These are phyloP conservation scores for Anthracocystis walkeri DNA, from an alignment of 1,284 basidiomycete species.

Conservation along the genomic window DNA sequence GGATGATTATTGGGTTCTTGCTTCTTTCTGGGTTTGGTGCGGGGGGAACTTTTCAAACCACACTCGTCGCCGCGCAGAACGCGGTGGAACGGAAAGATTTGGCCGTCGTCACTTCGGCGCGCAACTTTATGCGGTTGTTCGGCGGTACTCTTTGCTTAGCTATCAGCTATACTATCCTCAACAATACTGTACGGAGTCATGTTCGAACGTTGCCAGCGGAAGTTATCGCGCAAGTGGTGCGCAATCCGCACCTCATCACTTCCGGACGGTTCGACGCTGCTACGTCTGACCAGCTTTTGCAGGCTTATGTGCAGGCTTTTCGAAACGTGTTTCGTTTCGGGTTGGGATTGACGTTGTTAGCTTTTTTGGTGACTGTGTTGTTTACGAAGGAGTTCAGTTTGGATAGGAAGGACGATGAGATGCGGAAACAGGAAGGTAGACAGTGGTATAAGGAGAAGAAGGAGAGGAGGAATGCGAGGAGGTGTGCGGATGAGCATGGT, in stretches of 20 bases:
- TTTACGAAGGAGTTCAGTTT: slow-evolving; percentile 75
- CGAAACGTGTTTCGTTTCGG: slow-evolving; percentile 72
- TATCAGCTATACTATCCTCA: slow-evolving; percentile 73
- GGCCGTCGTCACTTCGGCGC: slow-evolving; percentile 78
- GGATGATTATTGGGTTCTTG: slow-evolving; percentile 77
- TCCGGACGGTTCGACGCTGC: slow-evolving; percentile 24
- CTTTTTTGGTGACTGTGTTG: slow-evolving; percentile 71
- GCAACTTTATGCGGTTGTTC: slow-evolving; percentile 78
- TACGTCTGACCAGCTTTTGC: slow-evolving; percentile 70
- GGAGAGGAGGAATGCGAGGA: slow-evolving; percentile 23
- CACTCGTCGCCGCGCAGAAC: slow-evolving; percentile 77
- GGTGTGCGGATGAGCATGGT: slow-evolving; percentile 8
- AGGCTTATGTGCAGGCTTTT: slow-evolving; percentile 76
- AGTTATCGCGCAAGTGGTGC: slow-evolving; percentile 30
- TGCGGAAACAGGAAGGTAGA: slow-evolving; percentile 70
- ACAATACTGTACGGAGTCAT: slow-evolving; percentile 34
- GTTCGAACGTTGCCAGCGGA: slow-evolving; percentile 17
- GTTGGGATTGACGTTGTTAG: slow-evolving; percentile 47
- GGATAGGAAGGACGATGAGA: slow-evolving; percentile 74
- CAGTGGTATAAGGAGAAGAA: slow-evolving; percentile 54
- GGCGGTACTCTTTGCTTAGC: slow-evolving; percentile 78
- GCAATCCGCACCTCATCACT: slow-evolving; percentile 43
- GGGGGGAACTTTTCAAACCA: slow-evolving; percentile 72
- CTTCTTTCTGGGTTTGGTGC: slow-evolving; percentile 78
- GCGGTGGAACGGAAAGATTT: slow-evolving; percentile 77